Conservation (phyloP, 768 basidiomycete genomes). For the Cyclocybe cylindracea region DNA sequence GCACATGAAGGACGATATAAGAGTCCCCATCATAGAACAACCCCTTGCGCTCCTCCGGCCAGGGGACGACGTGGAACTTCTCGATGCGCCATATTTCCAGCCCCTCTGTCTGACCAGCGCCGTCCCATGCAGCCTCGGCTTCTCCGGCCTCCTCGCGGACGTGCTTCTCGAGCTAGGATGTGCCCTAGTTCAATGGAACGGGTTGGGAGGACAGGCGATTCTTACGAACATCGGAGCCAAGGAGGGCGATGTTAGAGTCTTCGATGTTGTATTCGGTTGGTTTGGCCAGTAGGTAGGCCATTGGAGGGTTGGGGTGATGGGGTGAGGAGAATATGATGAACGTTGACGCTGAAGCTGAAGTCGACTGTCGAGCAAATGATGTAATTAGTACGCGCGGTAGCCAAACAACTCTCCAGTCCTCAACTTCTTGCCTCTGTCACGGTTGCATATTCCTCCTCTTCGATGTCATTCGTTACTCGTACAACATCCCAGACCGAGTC, state of each 20-base stretch:
- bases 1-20: constrained; percentile 63
- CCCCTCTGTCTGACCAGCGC: constrained; percentile 42
- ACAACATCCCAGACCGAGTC: too few species aligned
- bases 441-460: too few species aligned
- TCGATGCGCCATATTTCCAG: constrained; percentile 63
- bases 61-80: constrained; percentile 52
- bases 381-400: too few species aligned
- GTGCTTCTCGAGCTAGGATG: constrained; percentile 52
- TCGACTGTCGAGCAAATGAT: too few species aligned
- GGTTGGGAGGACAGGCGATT: neutral
- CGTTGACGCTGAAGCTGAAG: too few species aligned
- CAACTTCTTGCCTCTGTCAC: too few species aligned
- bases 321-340: neutral
- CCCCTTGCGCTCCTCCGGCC: constrained; percentile 52
- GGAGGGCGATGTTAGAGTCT: constrained; percentile 62
- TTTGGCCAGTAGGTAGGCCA: constrained; percentile 46
- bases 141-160: constrained; percentile 55
- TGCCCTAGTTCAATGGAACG: neutral
- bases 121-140: constrained; percentile 51
- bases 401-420: too few species aligned
- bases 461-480: too few species aligned
- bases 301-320: constrained; percentile 2
- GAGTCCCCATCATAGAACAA: constrained; percentile 67
- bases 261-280: constrained; percentile 55
- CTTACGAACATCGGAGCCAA: constrained; percentile 58